phyloP scores from a whole-genome alignment of 129 eudicot genomes.

The Flaveria trinervia region DNA sequence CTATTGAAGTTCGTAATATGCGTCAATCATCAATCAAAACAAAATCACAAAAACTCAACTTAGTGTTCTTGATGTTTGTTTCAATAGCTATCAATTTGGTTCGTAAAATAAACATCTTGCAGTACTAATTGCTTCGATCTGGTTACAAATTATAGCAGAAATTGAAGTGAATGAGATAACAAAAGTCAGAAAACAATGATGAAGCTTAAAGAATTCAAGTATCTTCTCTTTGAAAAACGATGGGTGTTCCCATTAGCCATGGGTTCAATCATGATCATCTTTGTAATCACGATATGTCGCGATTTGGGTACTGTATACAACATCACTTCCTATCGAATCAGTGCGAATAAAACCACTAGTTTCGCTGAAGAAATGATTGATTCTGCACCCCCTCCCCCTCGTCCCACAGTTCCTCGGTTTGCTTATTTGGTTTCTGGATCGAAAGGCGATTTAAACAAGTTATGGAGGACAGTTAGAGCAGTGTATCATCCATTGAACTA shows the following conservation, averaged over 20 bases:
- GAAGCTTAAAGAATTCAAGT: constrained; percentile 38
- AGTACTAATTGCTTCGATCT: not conserved
- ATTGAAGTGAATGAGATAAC: constrained; percentile 14
- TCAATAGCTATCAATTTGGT: constrained; percentile 1
- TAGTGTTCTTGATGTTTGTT: constrained; percentile 19
- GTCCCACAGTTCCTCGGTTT: constrained; percentile 71
- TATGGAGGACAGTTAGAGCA: constrained; percentile 78
- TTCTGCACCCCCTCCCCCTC: constrained; percentile 51
- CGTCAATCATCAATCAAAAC: too few relatives aligned
- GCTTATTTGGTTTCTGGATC: constrained; percentile 93
- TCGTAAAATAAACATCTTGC: constrained; percentile 10
- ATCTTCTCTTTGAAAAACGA: constrained; percentile 53
- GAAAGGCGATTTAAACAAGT: constrained; percentile 73
- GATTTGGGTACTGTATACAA: constrained; percentile 57
- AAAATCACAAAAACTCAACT: not conserved
- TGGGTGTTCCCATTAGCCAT: constrained; percentile 73
- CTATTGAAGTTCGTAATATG: not conserved
- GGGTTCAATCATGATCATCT: constrained; percentile 51
- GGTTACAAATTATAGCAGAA: constrained; percentile 25
- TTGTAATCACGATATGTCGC: constrained; percentile 55
- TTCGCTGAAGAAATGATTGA: constrained; percentile 44
- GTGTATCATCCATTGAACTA: constrained; percentile 89
- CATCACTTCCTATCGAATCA: constrained; percentile 45
- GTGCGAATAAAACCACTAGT: constrained; percentile 34
- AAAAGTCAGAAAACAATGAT: constrained; percentile 25